A percentile compares a stretch with the other conserved stretches of the same genome.
Evolutionary conservation across 1,139 yeast species (phyloP).

Genomic region (Yamadazyma conglobata): DNA sequence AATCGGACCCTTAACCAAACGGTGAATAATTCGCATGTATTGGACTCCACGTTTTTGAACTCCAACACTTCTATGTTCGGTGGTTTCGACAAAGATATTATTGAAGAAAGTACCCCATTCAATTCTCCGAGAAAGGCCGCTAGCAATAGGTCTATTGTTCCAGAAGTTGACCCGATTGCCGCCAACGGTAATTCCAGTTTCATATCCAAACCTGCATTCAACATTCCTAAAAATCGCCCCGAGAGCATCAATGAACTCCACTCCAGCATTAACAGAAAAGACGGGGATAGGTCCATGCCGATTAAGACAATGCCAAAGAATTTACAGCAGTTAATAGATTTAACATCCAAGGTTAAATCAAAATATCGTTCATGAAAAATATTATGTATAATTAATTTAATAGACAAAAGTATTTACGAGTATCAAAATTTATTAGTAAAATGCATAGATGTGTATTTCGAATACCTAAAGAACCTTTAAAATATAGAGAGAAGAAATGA

Average conservation of each 20-base stretch:
- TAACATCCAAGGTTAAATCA: constrained; percentile 34
- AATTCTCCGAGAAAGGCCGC: constrained; percentile 27
- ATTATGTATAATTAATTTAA: too few species aligned
- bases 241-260: background rate
- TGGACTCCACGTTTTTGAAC: constrained; percentile 11
- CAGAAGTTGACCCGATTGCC: background rate
- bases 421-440: too few species aligned
- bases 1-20: constrained; percentile 3
- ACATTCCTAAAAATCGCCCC: too few species aligned
- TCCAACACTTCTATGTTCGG: constrained; percentile 23
- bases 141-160: background rate
- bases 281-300: too few species aligned
- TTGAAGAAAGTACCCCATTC: constrained; percentile 41
- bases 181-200: background rate
- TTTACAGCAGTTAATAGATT: constrained; percentile 33
- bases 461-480: too few species aligned
- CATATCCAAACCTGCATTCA: too few species aligned
- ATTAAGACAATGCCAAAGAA: constrained; percentile 17
- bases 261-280: background rate
- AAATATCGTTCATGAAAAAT: constrained; percentile 18
- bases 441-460: too few species aligned
- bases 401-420: too few species aligned
- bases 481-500: too few species aligned
- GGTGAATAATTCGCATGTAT: constrained; percentile 9
- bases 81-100: constrained; percentile 39